A percentile compares a stretch with the other conserved stretches of the same genome.
These are phyloP conservation scores for Tricholoma flavovirens DNA, from an alignment of 768 basidiomycete species.

Conservation along the genomic window DNA sequence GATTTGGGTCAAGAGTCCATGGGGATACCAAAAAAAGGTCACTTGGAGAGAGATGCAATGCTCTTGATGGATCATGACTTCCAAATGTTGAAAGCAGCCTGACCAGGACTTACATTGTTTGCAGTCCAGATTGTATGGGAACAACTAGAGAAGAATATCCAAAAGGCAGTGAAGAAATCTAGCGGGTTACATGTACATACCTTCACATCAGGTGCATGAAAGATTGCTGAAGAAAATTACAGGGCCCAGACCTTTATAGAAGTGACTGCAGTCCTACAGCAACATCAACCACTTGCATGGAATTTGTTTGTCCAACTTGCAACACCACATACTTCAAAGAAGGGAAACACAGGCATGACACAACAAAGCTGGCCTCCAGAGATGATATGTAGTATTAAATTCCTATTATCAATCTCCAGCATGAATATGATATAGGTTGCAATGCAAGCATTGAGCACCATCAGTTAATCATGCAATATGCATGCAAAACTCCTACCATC, in stretches of 20 bases:
- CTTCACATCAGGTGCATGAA: slow-evolving; percentile 1
- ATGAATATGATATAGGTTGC: background rate
- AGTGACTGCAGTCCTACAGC: background rate
- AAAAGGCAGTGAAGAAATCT: slow-evolving; percentile 3
- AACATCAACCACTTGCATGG: slow-evolving; percentile 11
- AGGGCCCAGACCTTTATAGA: slow-evolving; percentile 6
- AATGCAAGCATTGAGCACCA: background rate
- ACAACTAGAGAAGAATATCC: slow-evolving; percentile 9
- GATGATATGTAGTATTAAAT: background rate
- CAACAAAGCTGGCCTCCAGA: background rate
- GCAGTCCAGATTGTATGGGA: too few relatives aligned
- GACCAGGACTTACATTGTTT: slow-evolving; percentile 14
- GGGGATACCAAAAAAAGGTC: slow-evolving; percentile 1
- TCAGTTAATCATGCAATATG: background rate
- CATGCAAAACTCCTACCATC: background rate
- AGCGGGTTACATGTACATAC: slow-evolving; percentile 8
- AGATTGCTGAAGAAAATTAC: slow-evolving; percentile 5
- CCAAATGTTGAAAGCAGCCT: slow-evolving; percentile 10
- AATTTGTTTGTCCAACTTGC: slow-evolving; percentile 8
- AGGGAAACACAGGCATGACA: background rate
- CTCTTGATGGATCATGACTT: slow-evolving; percentile 3
- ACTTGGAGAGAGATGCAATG: slow-evolving; percentile 7
- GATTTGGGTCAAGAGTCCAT: slow-evolving; percentile 13
- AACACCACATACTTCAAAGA: background rate
- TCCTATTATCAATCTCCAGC: background rate